Conservation (phyloP, 2,329 filamentous ascomycete species). For the Beauveria caledonica region DNA sequence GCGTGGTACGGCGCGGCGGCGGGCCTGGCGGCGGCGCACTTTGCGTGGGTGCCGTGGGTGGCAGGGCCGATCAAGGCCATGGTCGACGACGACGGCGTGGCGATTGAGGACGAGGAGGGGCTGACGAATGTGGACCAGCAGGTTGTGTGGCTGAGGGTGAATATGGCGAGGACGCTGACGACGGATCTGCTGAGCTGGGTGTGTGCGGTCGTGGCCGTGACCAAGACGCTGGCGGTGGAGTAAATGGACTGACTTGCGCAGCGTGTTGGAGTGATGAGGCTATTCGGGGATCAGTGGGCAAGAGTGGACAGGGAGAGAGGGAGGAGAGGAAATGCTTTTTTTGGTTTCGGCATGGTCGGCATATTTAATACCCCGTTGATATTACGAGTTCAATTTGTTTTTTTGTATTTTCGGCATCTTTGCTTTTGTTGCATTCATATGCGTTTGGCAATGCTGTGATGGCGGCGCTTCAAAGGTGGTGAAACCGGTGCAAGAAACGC, state of each 20-base stretch:
- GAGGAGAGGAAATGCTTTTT: not conserved
- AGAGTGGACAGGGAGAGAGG: not conserved
- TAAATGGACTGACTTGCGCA: too few relatives aligned
- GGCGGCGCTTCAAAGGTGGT: too few relatives aligned
- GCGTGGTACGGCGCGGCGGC: slow-evolving; percentile 27
- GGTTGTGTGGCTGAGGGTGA: slow-evolving; percentile 24
- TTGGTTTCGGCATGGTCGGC: too few relatives aligned
- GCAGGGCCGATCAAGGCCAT: slow-evolving; percentile 24
- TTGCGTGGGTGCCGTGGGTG: slow-evolving; percentile 26
- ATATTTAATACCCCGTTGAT: too few relatives aligned
- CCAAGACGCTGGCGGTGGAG: slow-evolving; percentile 17
- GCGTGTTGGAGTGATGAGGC: too few relatives aligned
- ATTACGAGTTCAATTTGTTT: too few relatives aligned
- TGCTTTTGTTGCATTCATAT: too few relatives aligned
- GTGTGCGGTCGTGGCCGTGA: slow-evolving; percentile 24
- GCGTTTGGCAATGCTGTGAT: too few relatives aligned
- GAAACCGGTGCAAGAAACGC: too few relatives aligned
- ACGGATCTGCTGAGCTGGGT: slow-evolving; percentile 27
- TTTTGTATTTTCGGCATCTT: too few relatives aligned
- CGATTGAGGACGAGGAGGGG: slow-evolving; percentile 14
- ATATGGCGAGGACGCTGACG: slow-evolving; percentile 24
- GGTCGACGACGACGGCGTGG: slow-evolving; percentile 18
- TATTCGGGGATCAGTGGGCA: too few relatives aligned
- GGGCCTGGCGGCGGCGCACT: slow-evolving; percentile 23
- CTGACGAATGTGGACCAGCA: slow-evolving; percentile 21